Percentiles rank a stretch among this genome's conserved stretches.
Evolutionary conservation across 2,329 filamentous ascomycete genomes (phyloP).

Genomic region (Scortechinia acanthostroma): DNA sequence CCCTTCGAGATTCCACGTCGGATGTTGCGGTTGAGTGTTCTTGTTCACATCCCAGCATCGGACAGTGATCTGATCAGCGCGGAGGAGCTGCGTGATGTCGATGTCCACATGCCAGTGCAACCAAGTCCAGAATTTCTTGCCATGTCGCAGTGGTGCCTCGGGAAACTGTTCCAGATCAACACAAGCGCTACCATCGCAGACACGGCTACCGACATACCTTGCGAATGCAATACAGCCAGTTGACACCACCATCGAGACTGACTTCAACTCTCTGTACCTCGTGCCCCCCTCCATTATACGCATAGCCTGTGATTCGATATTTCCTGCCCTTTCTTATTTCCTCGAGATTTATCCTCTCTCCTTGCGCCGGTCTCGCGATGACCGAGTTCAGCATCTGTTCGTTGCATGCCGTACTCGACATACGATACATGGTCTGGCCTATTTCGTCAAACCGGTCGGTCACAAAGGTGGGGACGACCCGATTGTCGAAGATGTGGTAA

Average conservation of each 20-base stretch:
- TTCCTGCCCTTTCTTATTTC: constrained; percentile 24
- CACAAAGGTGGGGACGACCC: constrained; percentile 39
- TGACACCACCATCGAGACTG: constrained; percentile 52
- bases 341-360: constrained; percentile 28
- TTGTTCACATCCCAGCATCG: constrained; percentile 39
- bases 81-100: constrained; percentile 29
- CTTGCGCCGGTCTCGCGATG: constrained; percentile 33
- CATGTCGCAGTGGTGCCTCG: constrained; percentile 36
- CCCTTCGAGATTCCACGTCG: constrained; percentile 37
- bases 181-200: background rate
- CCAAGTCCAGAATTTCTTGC: constrained; percentile 46
- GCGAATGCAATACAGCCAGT: constrained; percentile 34
- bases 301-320: constrained; percentile 55
- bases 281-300: constrained; percentile 61
- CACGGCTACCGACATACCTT: background rate
- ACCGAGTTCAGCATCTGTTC: constrained; percentile 40
- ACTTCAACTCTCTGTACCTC: constrained; percentile 63
- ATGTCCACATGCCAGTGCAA: constrained; percentile 41
- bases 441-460: constrained; percentile 37
- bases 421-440: constrained; percentile 33
- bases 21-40: constrained; percentile 35
- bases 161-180: constrained; percentile 32
- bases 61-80: constrained; percentile 30
- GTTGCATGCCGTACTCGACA: constrained; percentile 36
- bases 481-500: constrained; percentile 41